Percentiles rank a stretch among this genome's conserved stretches.
Conservation (phyloP, 176 grass and related monocot species). For the Aechmea fasciata region DNA sequence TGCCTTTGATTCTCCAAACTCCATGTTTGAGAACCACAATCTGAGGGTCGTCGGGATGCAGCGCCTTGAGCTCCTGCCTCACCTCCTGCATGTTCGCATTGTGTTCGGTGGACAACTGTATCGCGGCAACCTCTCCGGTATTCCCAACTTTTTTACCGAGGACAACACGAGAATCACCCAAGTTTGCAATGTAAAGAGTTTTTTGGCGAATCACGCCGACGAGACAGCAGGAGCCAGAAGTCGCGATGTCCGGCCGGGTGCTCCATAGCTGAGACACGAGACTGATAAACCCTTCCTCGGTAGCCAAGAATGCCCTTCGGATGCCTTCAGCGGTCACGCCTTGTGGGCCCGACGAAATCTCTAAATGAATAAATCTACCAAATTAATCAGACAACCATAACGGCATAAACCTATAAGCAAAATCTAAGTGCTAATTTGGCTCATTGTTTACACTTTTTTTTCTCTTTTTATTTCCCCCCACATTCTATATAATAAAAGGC, state of each 20-base stretch:
- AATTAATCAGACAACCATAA: neutral
- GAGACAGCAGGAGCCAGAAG: conserved; percentile 68
- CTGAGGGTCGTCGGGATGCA: conserved; percentile 65
- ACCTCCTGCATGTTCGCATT: conserved; percentile 70
- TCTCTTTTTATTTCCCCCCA: no score
- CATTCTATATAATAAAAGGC: no score
- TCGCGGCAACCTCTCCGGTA: conserved; percentile 45
- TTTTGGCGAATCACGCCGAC: conserved; percentile 50
- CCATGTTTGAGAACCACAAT: conserved; percentile 87
- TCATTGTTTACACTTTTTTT: no score
- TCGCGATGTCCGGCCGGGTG: conserved; percentile 64
- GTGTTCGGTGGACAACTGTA: conserved; percentile 72
- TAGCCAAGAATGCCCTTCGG: conserved; percentile 55
- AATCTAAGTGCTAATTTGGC: no score
- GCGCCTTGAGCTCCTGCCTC: conserved; percentile 60
- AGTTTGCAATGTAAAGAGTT: conserved; percentile 62
- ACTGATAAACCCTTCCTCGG: conserved; percentile 59
- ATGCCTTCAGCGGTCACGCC: conserved; percentile 40
- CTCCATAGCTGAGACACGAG: conserved; percentile 43
- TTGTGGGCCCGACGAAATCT: conserved; percentile 38
- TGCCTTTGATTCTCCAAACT: conserved; percentile 87
- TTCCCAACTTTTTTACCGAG: conserved; percentile 60
- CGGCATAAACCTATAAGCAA: no score
- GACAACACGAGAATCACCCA: conserved; percentile 71
- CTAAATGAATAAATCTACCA: conserved; percentile 33